Evolutionary conservation across 2,329 filamentous ascomycete species (phyloP).

Genomic region (Fusarium tupiense): DNA sequence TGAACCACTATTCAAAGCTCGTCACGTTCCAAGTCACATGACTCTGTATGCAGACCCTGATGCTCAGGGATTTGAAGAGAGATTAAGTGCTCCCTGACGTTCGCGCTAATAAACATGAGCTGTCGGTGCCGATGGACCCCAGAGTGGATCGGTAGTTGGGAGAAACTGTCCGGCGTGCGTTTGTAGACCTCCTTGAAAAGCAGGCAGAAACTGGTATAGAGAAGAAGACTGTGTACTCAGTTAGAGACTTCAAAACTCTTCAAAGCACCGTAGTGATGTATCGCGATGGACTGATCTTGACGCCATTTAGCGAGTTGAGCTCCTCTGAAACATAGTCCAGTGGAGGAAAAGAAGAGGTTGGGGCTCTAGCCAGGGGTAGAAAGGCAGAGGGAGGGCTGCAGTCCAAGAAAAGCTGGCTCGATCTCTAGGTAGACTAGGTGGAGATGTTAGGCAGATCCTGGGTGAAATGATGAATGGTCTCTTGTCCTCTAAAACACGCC

Average conservation of each 20-base stretch:
- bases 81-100: constrained; percentile 26
- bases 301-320: neutral
- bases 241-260: neutral
- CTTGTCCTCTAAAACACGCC: constrained; percentile 1
- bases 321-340: neutral
- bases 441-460: constrained; percentile 39
- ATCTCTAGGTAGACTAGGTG: constrained; percentile 35
- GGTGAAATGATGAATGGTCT: constrained; percentile 9
- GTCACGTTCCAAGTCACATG: constrained; percentile 20
- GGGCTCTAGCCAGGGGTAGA: constrained; percentile 16
- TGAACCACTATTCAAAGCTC: neutral
- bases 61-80: constrained; percentile 9
- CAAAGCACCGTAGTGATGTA: neutral
- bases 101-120: constrained; percentile 15
- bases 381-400: constrained; percentile 1
- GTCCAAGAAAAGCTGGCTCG: constrained; percentile 37
- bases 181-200: constrained; percentile 10
- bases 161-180: neutral
- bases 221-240: neutral
- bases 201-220: neutral
- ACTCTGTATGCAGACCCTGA: neutral
- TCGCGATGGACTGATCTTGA: neutral
- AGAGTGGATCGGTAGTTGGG: constrained; percentile 30
- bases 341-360: constrained; percentile 15
- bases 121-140: constrained; percentile 1